A percentile compares a stretch with the other conserved stretches of the same genome.
Conservation (phyloP, 1,284 basidiomycete genomes). For the Rhizoctonia solani region DNA sequence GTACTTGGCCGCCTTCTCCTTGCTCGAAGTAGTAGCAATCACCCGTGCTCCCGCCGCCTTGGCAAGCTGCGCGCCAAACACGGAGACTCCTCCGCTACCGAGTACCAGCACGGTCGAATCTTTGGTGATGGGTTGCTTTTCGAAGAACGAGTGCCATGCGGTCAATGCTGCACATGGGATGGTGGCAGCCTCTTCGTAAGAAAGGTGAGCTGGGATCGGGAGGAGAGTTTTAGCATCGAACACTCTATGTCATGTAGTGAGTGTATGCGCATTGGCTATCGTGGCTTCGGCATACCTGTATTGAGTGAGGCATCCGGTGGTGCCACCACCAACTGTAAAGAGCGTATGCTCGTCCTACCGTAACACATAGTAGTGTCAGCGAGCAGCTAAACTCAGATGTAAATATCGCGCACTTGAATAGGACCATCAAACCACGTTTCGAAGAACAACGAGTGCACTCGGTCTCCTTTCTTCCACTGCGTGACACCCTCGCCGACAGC, state of each 20-base stretch:
- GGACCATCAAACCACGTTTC: conserved; percentile 51
- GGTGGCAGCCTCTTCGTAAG: conserved; percentile 42
- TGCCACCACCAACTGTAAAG: background rate
- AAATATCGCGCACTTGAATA: conserved; percentile 39
- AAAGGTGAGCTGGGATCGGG: background rate
- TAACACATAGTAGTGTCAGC: background rate
- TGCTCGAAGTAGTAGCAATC: no score
- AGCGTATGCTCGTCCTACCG: background rate
- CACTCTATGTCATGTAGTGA: conserved; percentile 37
- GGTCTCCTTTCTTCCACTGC: conserved; percentile 58
- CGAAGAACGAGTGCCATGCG: conserved; percentile 56
- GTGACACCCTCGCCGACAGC: conserved; percentile 59
- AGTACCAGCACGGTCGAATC: conserved; percentile 58
- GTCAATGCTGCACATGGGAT: conserved; percentile 55
- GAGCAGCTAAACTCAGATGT: background rate
- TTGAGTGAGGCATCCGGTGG: background rate
- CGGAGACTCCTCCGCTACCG: conserved; percentile 64
- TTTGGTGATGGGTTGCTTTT: conserved; percentile 51
- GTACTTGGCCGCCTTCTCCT: no score
- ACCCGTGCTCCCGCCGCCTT: no score
- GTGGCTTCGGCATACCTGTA: background rate
- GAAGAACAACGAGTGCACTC: no score
- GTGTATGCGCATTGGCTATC: background rate
- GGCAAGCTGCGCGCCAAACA: conserved; percentile 59
- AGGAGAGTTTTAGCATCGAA: background rate